Conservation (phyloP, 257 asterid species). For the Petunia secreta region DNA sequence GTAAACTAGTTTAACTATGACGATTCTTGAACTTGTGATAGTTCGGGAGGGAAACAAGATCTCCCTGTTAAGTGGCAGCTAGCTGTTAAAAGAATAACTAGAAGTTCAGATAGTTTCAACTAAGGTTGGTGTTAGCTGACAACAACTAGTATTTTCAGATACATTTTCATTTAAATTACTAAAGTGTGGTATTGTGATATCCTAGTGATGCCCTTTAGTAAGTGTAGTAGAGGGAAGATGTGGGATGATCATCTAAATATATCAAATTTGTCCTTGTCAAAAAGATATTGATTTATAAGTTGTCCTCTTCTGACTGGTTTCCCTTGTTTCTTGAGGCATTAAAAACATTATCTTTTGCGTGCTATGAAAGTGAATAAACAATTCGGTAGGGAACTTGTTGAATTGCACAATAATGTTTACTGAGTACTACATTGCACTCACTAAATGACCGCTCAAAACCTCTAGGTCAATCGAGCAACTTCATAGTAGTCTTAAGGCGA, state of each 20-base stretch:
- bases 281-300: constrained; percentile 8
- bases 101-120: neutral
- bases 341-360: neutral
- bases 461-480: neutral
- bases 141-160: neutral
- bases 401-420: neutral
- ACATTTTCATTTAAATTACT: neutral
- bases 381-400: neutral
- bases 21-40: neutral
- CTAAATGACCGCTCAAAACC: neutral
- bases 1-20: neutral
- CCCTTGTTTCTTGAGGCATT: constrained; percentile 8
- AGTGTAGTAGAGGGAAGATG: neutral
- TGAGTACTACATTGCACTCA: neutral
- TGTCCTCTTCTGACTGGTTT: constrained; percentile 20
- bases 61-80: neutral
- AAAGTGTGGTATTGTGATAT: constrained; percentile 1
- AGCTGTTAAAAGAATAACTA: constrained; percentile 3
- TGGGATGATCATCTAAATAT: neutral
- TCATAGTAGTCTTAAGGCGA: neutral
- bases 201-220: constrained; percentile 9
- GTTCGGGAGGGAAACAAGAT: neutral
- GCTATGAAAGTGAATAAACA: neutral
- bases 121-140: neutral
- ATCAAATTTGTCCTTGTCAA: neutral